These are phyloP conservation scores for Populus euphratica DNA, from an alignment of 345 rosid species.

Conservation along the genomic window DNA sequence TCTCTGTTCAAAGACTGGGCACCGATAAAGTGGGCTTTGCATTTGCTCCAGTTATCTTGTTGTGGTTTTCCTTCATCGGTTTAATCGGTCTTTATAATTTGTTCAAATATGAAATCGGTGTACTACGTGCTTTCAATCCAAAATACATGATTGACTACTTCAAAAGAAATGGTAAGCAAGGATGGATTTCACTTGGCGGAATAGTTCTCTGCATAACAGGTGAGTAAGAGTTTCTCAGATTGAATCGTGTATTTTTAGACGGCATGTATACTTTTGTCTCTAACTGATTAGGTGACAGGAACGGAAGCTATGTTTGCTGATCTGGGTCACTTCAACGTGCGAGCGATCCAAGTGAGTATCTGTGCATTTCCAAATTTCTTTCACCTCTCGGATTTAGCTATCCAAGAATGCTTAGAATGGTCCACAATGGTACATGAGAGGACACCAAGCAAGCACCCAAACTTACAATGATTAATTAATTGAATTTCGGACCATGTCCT, in stretches of 20 bases:
- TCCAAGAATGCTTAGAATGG: too few relatives aligned
- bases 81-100: constrained; percentile 42
- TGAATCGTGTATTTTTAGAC: too few relatives aligned
- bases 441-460: too few relatives aligned
- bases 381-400: too few relatives aligned
- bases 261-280: too few relatives aligned
- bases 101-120: constrained; percentile 29
- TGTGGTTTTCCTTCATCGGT: constrained; percentile 41
- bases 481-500: too few relatives aligned
- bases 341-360: constrained; percentile 44
- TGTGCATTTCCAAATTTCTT: constrained; percentile 3
- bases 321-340: constrained; percentile 51
- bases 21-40: constrained; percentile 48
- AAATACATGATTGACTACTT: constrained; percentile 52
- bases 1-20: constrained; percentile 44
- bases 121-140: constrained; percentile 52
- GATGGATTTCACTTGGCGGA: constrained; percentile 77
- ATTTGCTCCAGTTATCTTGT: constrained; percentile 40
- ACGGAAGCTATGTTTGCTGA: constrained; percentile 57
- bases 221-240: not conserved
- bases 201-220: constrained; percentile 71
- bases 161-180: constrained; percentile 40
- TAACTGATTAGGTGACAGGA: constrained; percentile 15
- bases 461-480: too few relatives aligned
- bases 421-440: too few relatives aligned